Evolutionary conservation across 257 asterid species (phyloP).

Genomic region (Forsythia suspensa): DNA sequence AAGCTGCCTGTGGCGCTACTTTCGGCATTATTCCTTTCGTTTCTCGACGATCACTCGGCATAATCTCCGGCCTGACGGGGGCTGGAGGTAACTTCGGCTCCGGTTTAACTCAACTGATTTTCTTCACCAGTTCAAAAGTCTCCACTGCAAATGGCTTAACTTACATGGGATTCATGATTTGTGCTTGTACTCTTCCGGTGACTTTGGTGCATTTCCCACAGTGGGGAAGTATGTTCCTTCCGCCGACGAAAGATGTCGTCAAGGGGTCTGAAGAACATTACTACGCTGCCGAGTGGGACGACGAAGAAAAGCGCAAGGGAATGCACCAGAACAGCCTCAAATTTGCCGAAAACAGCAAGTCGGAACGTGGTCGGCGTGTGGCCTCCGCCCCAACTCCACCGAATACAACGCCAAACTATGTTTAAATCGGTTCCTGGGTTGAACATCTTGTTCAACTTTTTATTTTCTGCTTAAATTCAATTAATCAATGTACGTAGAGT

Average conservation of each 20-base stretch:
- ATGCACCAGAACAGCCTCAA: conserved; percentile 58
- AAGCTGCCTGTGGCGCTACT: conserved; percentile 63
- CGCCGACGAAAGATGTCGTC: conserved; percentile 33
- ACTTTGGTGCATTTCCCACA: conserved; percentile 54
- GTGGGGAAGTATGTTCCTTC: conserved; percentile 68
- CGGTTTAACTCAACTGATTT: conserved; percentile 49
- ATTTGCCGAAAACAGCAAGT: conserved; percentile 57
- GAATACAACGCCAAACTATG: conserved; percentile 32
- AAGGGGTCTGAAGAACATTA: conserved; percentile 42
- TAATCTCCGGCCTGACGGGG: conserved; percentile 52
- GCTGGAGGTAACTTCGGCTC: conserved; percentile 70
- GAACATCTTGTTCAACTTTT: background rate
- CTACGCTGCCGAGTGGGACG: conserved; percentile 49
- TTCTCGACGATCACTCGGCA: conserved; percentile 51
- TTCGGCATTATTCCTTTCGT: conserved; percentile 54
- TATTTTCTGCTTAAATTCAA: too few relatives aligned
- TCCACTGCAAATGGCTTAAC: conserved; percentile 38
- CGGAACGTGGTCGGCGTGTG: conserved; percentile 57
- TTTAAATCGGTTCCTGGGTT: conserved; percentile 1
- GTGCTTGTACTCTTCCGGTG: conserved; percentile 51
- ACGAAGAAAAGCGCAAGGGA: conserved; percentile 46
- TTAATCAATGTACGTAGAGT: too few relatives aligned
- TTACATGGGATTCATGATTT: conserved; percentile 55
- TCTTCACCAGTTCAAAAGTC: conserved; percentile 36
- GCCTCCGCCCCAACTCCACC: conserved; percentile 39